Base-by-base conservation (phyloP, 768 basidiomycete genomes). In the Lepiota brunneoincarnata region DNA sequence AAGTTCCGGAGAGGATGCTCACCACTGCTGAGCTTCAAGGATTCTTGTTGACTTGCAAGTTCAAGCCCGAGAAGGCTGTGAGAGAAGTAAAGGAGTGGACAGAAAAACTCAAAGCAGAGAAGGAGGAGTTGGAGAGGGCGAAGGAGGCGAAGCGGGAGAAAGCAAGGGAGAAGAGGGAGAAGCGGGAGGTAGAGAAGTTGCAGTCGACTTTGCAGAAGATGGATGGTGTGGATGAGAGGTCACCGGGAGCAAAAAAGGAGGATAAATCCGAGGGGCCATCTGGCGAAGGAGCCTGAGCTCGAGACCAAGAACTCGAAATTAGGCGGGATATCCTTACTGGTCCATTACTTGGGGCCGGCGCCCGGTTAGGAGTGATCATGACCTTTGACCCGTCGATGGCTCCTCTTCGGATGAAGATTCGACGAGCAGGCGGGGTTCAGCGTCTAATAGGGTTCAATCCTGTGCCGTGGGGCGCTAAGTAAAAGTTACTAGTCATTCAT, bases 21-120 rank as follows among this genome's bases (percentile, higher is more conserved):
- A 79, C 80, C 31, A 77, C 80, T 0, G 82, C 84, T 0, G 80
- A 83, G 51, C 69, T 87, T 2, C 83, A 84, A 60, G 81, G 81
- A 0, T 85, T 76, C 63, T 69, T 85, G 6, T 67, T 86, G 9
- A 58, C 63, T 4, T 70, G 70, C 54, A 77, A 78, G 58, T 70
- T 66, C 31, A 57, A 72, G 21, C 74, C 77, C 0, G 59, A 55
- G 36, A 59, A 61, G 4, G 77, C 77, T 0, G 71, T 66, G 0
- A 58, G 36, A 11, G 67, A 64, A 17, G 61, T 65, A 4, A 61
- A 57, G 6, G 68, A 59, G 18, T 84, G 82, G 80, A 69, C 81
- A 2, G 65, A 69, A 26, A 50, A 67, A 6, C 68, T 74, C 59
- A 56, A 69, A 15, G 55, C 49, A 23, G 71, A 76, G 55, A 60